A percentile compares a stretch with the other conserved stretches of the same genome.
Evolutionary conservation across 257 asterid species (phyloP).

Genomic region (Paulownia fortunei): DNA sequence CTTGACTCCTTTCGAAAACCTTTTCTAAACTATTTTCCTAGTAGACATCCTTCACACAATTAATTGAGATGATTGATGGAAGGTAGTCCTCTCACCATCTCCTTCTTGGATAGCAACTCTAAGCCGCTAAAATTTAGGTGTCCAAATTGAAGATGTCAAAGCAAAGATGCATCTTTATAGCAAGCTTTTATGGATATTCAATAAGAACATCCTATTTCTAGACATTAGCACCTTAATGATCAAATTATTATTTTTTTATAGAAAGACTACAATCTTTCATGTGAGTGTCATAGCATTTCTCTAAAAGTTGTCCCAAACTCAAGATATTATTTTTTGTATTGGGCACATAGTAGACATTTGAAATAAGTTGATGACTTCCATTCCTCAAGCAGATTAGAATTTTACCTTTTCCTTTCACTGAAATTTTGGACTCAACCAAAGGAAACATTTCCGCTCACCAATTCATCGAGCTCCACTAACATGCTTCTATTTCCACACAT

Average conservation of each 20-base stretch:
- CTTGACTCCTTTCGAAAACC: not conserved
- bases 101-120: not conserved
- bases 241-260: not conserved
- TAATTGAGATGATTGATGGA: not conserved
- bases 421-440: slow-evolving; percentile 1
- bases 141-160: too few species aligned
- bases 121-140: not conserved
- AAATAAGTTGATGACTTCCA: not conserved
- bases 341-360: slow-evolving; percentile 8
- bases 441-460: not conserved
- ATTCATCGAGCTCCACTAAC: slow-evolving; percentile 9
- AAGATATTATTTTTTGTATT: slow-evolving; percentile 1
- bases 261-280: not conserved
- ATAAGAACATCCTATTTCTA: not conserved
- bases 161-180: not conserved
- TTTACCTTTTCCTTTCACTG: not conserved
- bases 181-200: not conserved
- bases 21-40: not conserved
- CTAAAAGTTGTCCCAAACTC: slow-evolving; percentile 15
- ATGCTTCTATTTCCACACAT: slow-evolving; percentile 4
- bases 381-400: not conserved
- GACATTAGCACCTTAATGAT: not conserved
- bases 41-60: not conserved
- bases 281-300: not conserved
- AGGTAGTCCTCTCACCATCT: not conserved